Conservation (phyloP, 1,139 yeast genomes). For the Fermentozyma sake region DNA sequence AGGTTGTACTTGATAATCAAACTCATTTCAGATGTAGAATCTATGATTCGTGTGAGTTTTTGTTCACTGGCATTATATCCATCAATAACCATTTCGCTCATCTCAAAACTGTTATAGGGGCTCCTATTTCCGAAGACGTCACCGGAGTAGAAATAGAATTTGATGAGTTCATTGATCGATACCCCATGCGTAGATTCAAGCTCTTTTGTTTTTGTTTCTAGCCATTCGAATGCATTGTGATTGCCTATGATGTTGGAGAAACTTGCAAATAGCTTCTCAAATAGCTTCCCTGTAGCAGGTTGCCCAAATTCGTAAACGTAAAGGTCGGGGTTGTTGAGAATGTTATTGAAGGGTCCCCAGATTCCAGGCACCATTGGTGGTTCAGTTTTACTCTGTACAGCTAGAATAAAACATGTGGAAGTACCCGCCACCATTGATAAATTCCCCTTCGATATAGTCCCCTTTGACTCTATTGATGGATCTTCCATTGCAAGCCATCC, state of each 20-base stretch:
- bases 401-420: slow-evolving; percentile 50
- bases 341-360: slow-evolving; percentile 66
- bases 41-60: slow-evolving; percentile 3
- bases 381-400: slow-evolving; percentile 11
- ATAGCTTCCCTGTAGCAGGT: slow-evolving; percentile 52
- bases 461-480: no score
- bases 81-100: slow-evolving; percentile 48
- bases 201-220: slow-evolving; percentile 28
- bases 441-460: no score
- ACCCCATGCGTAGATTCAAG: slow-evolving; percentile 12
- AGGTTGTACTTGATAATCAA: slow-evolving; percentile 40
- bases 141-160: slow-evolving; percentile 44
- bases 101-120: slow-evolving; percentile 46
- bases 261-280: slow-evolving; percentile 42
- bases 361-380: slow-evolving; percentile 33
- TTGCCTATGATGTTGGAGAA: slow-evolving; percentile 11
- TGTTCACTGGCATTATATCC: slow-evolving; percentile 29
- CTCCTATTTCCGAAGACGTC: slow-evolving; percentile 55
- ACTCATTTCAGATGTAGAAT: slow-evolving; percentile 7
- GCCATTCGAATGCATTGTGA: slow-evolving; percentile 18
- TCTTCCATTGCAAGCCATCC: slow-evolving; percentile 41
- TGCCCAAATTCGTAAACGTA: slow-evolving; percentile 48
- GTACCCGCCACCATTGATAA: slow-evolving; percentile 58
- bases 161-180: slow-evolving; percentile 29
- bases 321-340: slow-evolving; percentile 11